Percentiles rank a stretch among this genome's conserved stretches.
These are phyloP conservation scores for Talaromyces amestolkiae DNA, from an alignment of 2,329 filamentous ascomycete species.

Conservation along the genomic window DNA sequence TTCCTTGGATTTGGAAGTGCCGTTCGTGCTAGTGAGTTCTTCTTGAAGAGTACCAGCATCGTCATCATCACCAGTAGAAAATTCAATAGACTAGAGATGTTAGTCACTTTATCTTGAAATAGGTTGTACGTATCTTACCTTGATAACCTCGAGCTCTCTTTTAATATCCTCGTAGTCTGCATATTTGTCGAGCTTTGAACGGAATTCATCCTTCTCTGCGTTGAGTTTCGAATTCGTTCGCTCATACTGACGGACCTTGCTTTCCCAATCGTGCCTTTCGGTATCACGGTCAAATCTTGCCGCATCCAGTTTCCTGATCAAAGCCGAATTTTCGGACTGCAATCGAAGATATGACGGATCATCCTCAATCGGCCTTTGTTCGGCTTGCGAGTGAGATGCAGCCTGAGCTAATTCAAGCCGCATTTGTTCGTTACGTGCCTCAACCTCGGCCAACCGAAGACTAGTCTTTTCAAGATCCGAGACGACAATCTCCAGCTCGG, in stretches of 20 bases:
- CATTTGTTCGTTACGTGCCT: constrained; percentile 91
- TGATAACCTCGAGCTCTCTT: constrained; percentile 91
- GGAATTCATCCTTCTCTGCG: constrained; percentile 76
- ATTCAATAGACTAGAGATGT: constrained; percentile 73
- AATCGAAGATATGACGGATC: constrained; percentile 85
- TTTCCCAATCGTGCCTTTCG: constrained; percentile 72
- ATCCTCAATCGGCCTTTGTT: constrained; percentile 71
- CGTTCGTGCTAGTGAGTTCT: constrained; percentile 42
- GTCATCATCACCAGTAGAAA: constrained; percentile 82
- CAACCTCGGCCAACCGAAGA: constrained; percentile 80
- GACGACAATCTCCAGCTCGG: constrained; percentile 89
- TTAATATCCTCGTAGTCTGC: constrained; percentile 95
- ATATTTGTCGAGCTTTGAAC: constrained; percentile 80
- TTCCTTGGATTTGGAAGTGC: constrained; percentile 59
- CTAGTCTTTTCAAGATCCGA: constrained; percentile 90
- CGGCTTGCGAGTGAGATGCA: constrained; percentile 65
- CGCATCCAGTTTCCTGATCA: constrained; percentile 84
- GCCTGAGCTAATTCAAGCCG: constrained; percentile 86
- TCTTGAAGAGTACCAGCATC: constrained; percentile 47
- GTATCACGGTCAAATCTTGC: constrained; percentile 79
- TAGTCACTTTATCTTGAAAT: neutral
- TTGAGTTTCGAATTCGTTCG: constrained; percentile 71
- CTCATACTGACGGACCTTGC: constrained; percentile 73
- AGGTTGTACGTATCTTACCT: constrained; percentile 46
- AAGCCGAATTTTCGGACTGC: constrained; percentile 86